A percentile compares a stretch with the other conserved stretches of the same genome.
These are phyloP conservation scores for Talaromyces sp. DNA, from an alignment of 2,329 filamentous ascomycete species.

Conservation along the genomic window DNA sequence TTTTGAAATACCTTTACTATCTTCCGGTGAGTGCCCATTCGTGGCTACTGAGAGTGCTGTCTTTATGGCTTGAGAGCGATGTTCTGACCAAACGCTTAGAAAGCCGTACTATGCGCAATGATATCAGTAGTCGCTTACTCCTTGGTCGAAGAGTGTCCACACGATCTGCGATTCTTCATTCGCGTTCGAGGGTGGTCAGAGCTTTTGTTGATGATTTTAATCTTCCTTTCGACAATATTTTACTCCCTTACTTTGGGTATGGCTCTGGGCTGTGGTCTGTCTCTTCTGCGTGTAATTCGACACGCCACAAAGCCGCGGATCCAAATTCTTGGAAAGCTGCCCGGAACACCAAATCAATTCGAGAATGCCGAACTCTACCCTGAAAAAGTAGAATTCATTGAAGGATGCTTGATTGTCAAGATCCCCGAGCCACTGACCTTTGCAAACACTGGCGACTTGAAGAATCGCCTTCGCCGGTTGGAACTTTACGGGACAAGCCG, in stretches of 20 bases:
- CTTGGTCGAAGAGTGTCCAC: constrained; percentile 88
- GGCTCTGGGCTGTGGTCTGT: constrained; percentile 86
- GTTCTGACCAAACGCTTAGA: constrained; percentile 46
- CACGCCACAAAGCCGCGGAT: constrained; percentile 91
- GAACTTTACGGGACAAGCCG: constrained; percentile 84
- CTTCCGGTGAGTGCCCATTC: constrained; percentile 64
- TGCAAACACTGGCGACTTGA: constrained; percentile 90
- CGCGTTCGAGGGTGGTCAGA: constrained; percentile 82
- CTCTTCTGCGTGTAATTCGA: constrained; percentile 80
- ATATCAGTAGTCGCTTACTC: constrained; percentile 94
- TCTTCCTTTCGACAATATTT: constrained; percentile 88
- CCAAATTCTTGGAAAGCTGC: constrained; percentile 87
- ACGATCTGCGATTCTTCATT: constrained; percentile 86
- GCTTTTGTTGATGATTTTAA: constrained; percentile 78
- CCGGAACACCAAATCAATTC: constrained; percentile 70
- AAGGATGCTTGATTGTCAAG: constrained; percentile 91
- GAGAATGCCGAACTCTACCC: constrained; percentile 75
- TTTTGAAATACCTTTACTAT: constrained; percentile 90
- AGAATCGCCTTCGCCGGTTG: constrained; percentile 72
- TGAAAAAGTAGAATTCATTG: constrained; percentile 76
- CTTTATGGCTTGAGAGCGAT: background rate
- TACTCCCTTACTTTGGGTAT: constrained; percentile 93
- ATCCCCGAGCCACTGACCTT: constrained; percentile 96
- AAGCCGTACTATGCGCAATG: constrained; percentile 89
- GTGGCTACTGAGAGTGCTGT: background rate